phyloP scores from a whole-genome alignment of 768 basidiomycete species.

The Lentinus tigrinus region DNA sequence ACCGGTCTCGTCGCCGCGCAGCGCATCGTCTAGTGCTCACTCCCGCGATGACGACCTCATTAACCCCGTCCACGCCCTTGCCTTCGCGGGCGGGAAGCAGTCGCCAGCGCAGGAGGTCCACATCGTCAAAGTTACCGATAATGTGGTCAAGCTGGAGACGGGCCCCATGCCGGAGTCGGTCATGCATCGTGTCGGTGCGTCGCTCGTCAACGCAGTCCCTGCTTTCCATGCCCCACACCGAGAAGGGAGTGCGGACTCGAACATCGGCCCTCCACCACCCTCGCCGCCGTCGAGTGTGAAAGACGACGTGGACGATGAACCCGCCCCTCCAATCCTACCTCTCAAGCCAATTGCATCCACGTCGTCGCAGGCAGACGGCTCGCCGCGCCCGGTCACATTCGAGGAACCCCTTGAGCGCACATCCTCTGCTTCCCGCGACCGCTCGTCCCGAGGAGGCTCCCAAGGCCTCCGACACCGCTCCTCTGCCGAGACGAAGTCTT shows the following conservation, averaged over 20 bases:
- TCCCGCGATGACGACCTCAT: conserved; percentile 17
- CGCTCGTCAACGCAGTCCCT: conserved; percentile 21
- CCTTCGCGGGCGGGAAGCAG: conserved; percentile 24
- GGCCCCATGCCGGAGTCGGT: conserved; percentile 35
- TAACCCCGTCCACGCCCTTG: conserved; percentile 36
- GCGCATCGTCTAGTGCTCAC: conserved; percentile 27
- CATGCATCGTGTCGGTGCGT: conserved; percentile 35
- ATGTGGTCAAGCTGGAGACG: conserved; percentile 43
- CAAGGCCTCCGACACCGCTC: conserved; percentile 42
- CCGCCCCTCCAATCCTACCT: background rate
- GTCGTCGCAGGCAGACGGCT: conserved; percentile 18
- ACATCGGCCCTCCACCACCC: conserved; percentile 57
- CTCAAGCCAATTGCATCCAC: conserved; percentile 4
- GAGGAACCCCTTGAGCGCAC: conserved; percentile 34
- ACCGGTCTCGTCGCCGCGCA: background rate
- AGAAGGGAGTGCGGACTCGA: conserved; percentile 18
- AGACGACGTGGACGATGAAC: conserved; percentile 20
- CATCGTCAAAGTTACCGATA: conserved; percentile 52
- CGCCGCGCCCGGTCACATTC: conserved; percentile 30
- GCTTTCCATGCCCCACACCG: conserved; percentile 7
- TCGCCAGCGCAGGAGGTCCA: conserved; percentile 48
- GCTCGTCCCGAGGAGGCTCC: conserved; percentile 25
- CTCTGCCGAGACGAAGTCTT: conserved; percentile 50
- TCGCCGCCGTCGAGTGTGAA: conserved; percentile 47
- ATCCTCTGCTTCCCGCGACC: conserved; percentile 32